Base-by-base conservation (phyloP, 495 filamentous ascomycete species). In the Aspergillus bridgeri region DNA sequence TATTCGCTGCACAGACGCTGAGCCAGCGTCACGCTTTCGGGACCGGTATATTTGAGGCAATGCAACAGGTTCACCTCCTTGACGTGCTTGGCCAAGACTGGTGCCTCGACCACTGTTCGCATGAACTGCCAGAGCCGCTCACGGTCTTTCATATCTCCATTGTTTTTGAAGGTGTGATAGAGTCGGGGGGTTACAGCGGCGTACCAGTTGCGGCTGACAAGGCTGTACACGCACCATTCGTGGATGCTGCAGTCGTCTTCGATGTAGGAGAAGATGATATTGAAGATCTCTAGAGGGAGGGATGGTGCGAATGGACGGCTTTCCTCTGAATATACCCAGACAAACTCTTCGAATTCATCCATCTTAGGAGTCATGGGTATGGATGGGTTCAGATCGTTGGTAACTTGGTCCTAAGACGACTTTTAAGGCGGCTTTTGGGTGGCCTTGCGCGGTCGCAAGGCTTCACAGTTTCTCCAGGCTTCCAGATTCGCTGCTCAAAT, bases 141-240 rank as follows among this genome's bases (percentile, higher is more conserved):
- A 8, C 55, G 24, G 13, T 38, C 17, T 11, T 51, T 18, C 18
- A 23, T 45, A 8, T 51, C 48, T 19, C 55, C 55, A 17, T 50
- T 9, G n/a, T 57, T 43, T 25, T 25, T 42, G 21, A 51, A 57
- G 3, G 1, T 42, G 29, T 48, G 25, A 21, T 51, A 57, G 4
- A 57, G 29, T 24, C 27, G 45, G n/a, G 8, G 18, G 18, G 11
- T 57, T 7, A 21, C 46, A 6, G 47, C 55, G n/a, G 3, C 7
- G 25, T 57, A 45, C 47, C 27, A 57, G 24, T 23, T 45, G n/a
- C 38, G 55, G 33, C 51, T 57, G 17, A 51, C 46, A n/a, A 50
- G 55, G 21, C 55, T 27, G 15, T 51, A 7, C 2, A 17, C 29
- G 25, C 45, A 48, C 55, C 55, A 57, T 13, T 42, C 18, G 15